These are phyloP conservation scores for Lecanoromycetidae sp. DNA, from an alignment of 2,329 filamentous ascomycete species.

Conservation along the genomic window DNA sequence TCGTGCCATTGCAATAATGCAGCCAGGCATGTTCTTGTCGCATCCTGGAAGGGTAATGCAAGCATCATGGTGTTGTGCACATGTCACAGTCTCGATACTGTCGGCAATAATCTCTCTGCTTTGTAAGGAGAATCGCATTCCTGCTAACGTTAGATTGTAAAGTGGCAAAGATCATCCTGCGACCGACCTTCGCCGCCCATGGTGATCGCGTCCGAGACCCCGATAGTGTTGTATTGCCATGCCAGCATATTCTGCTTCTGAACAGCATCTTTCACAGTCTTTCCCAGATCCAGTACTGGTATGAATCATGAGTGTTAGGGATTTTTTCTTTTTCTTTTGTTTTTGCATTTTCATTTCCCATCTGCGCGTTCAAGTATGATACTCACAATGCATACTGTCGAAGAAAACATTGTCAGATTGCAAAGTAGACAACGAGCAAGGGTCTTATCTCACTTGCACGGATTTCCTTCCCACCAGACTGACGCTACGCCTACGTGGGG, in stretches of 20 bases:
- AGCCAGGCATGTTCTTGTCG: constrained; percentile 96
- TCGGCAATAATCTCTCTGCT: constrained; percentile 87
- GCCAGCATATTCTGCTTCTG: constrained; percentile 75
- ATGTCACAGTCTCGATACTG: constrained; percentile 85
- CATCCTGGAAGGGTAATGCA: constrained; percentile 89
- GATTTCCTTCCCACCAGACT: constrained; percentile 96
- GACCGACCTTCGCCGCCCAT: constrained; percentile 41
- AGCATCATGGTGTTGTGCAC: constrained; percentile 82
- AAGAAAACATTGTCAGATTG: neutral
- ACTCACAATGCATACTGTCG: constrained; percentile 40
- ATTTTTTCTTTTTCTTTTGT: neutral
- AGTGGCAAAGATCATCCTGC: neutral
- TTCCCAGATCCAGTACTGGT: constrained; percentile 71
- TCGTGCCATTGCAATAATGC: constrained; percentile 77
- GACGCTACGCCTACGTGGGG: constrained; percentile 85
- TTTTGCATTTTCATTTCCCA: no score
- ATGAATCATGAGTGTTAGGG: constrained; percentile 19
- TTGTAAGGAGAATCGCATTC: constrained; percentile 89
- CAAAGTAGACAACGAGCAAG: neutral
- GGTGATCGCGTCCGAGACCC: constrained; percentile 82
- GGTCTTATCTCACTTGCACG: constrained; percentile 76
- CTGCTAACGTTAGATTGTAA: constrained; percentile 32
- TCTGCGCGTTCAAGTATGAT: neutral
- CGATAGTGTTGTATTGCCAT: constrained; percentile 90
- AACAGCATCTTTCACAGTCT: constrained; percentile 72